These are phyloP conservation scores for Chlamydomonas sp. DNA, from an alignment of 139 green algal species.

Conservation along the genomic window DNA sequence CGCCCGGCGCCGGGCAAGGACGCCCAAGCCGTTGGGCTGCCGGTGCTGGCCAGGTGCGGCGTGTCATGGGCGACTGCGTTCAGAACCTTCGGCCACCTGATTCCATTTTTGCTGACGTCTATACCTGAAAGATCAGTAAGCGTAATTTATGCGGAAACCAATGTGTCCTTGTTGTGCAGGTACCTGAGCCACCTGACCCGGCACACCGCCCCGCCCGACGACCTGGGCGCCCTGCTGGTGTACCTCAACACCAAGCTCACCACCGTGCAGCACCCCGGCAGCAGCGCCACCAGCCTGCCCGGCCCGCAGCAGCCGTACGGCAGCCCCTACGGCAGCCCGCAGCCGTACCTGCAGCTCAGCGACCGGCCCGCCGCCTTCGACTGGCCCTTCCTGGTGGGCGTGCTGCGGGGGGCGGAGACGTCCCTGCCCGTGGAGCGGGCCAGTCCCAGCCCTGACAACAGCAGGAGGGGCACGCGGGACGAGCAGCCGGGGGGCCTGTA, in stretches of 20 bases:
- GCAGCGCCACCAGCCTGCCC: background rate
- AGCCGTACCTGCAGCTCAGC: slow-evolving; percentile 2
- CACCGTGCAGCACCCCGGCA: background rate
- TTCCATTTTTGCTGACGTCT: no score
- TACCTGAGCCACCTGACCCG: slow-evolving; percentile 21
- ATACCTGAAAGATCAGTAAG: no score
- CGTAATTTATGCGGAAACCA: no score
- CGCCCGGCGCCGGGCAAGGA: no score
- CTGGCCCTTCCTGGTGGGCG: slow-evolving; percentile 25
- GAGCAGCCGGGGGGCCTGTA: background rate
- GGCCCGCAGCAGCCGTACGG: slow-evolving; percentile 29
- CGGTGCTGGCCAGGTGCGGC: no score
- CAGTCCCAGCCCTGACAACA: background rate
- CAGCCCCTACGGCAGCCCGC: slow-evolving; percentile 7
- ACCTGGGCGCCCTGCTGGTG: slow-evolving; percentile 25
- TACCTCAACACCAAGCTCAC: slow-evolving; percentile 26
- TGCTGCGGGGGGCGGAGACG: slow-evolving; percentile 19
- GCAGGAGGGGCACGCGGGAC: slow-evolving; percentile 1
- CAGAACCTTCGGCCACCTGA: no score
- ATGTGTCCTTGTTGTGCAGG: background rate
- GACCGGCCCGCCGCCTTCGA: slow-evolving; percentile 6
- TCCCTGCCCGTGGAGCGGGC: slow-evolving; percentile 17
- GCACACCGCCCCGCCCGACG: background rate
- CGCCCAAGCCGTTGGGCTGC: no score
- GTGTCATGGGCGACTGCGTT: no score